Conservation (phyloP, 2,329 filamentous ascomycete genomes). For the Alternaria gansuensis region DNA sequence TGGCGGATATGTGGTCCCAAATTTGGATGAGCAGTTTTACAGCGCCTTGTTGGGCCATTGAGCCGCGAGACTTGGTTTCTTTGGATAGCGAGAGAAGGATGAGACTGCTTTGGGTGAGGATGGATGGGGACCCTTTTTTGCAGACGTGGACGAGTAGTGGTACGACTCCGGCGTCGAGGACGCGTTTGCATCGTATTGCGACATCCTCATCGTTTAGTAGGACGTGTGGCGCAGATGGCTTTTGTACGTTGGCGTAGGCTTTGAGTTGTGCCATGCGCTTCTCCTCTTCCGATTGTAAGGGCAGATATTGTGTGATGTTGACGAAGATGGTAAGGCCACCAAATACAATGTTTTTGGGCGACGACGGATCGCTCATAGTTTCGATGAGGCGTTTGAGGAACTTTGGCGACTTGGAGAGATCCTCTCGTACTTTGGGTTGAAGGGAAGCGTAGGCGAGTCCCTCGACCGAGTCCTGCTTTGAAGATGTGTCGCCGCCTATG, state of each 20-base stretch:
- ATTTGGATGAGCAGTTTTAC: conserved; percentile 82
- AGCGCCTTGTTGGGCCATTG: conserved; percentile 91
- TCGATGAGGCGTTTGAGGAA: conserved; percentile 76
- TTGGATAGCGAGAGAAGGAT: conserved; percentile 82
- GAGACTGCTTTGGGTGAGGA: conserved; percentile 75
- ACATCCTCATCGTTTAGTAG: conserved; percentile 82
- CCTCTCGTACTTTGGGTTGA: conserved; percentile 84
- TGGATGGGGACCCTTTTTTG: conserved; percentile 74
- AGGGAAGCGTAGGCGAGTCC: conserved; percentile 92
- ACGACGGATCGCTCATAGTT: conserved; percentile 58
- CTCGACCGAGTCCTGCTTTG: conserved; percentile 79
- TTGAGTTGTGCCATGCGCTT: conserved; percentile 92
- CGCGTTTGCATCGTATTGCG: conserved; percentile 74
- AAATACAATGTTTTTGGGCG: conserved; percentile 72
- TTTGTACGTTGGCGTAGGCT: conserved; percentile 88
- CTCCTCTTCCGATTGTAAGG: conserved; percentile 83
- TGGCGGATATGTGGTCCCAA: conserved; percentile 64
- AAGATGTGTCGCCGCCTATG: conserved; percentile 64
- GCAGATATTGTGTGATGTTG: conserved; percentile 84
- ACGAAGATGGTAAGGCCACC: conserved; percentile 85
- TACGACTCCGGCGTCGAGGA: conserved; percentile 81
- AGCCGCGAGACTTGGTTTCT: conserved; percentile 75
- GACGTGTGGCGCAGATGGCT: conserved; percentile 67
- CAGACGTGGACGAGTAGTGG: conserved; percentile 79
- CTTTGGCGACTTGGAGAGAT: conserved; percentile 71